Percentiles rank a stretch among this genome's conserved stretches.
Conservation (phyloP, 495 filamentous ascomycete species). For the Tetracladium setigerum region DNA sequence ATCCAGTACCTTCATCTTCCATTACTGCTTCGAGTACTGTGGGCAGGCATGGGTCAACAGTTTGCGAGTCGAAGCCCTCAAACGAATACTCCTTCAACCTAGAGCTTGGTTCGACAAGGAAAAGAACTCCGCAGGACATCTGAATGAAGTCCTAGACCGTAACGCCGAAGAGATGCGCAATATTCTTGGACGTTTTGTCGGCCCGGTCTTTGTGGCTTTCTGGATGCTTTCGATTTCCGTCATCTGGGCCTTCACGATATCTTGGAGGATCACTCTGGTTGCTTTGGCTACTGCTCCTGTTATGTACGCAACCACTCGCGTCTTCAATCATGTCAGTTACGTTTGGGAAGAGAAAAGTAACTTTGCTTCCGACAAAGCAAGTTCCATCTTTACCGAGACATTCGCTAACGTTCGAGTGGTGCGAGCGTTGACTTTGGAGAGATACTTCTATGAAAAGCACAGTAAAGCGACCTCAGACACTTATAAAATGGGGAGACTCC, state of each 20-base stretch:
- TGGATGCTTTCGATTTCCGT: conserved; percentile 59
- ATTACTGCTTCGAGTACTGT: conserved; percentile 61
- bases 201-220: conserved; percentile 54
- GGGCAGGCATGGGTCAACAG: conserved; percentile 75
- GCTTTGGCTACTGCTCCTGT: conserved; percentile 61
- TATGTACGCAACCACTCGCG: conserved; percentile 55
- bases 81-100: conserved; percentile 69
- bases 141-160: conserved; percentile 68
- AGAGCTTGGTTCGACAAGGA: conserved; percentile 75
- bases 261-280: conserved; percentile 80
- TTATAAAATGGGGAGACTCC: conserved; percentile 46
- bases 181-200: conserved; percentile 69
- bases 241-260: conserved; percentile 63
- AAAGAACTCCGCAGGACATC: conserved; percentile 50
- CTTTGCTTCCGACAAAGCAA: conserved; percentile 44
- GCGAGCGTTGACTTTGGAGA: conserved; percentile 67
- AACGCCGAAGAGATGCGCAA: conserved; percentile 86
- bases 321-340: conserved; percentile 52
- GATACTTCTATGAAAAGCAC: conserved; percentile 65
- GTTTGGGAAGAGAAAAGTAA: conserved; percentile 67
- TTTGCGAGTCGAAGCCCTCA: conserved; percentile 60
- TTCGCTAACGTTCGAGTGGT: conserved; percentile 81
- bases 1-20: conserved; percentile 52
- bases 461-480: conserved; percentile 37
- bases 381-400: conserved; percentile 64